These are phyloP conservation scores for Trametes punicea DNA, from an alignment of 768 basidiomycete species.

Conservation along the genomic window DNA sequence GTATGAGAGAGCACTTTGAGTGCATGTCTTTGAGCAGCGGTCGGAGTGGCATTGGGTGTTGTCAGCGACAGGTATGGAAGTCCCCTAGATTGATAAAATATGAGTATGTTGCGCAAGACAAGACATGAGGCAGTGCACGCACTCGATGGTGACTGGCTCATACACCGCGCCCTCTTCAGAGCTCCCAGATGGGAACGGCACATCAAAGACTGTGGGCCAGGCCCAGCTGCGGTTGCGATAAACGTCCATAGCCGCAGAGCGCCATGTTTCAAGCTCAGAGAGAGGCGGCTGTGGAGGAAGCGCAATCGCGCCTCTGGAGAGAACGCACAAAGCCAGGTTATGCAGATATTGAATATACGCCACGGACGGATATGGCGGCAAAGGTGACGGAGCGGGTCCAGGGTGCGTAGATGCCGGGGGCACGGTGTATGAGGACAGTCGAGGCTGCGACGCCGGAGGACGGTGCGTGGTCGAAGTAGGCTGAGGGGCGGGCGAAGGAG, in stretches of 20 bases:
- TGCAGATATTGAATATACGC: conserved; percentile 9
- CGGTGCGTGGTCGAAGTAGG: neutral
- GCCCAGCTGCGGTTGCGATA: conserved; percentile 36
- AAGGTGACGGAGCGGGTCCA: neutral
- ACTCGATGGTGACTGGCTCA: conserved; percentile 30
- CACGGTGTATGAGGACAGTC: neutral
- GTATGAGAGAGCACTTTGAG: conserved; percentile 60
- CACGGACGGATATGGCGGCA: conserved; percentile 3
- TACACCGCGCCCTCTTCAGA: conserved; percentile 34
- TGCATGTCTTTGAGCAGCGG: conserved; percentile 59
- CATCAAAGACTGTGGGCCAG: conserved; percentile 45
- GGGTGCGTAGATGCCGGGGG: neutral
- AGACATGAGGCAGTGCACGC: conserved; percentile 12
- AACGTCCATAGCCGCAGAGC: conserved; percentile 22
- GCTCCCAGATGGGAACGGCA: conserved; percentile 29
- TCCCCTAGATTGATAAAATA: conserved; percentile 34
- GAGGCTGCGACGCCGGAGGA: neutral
- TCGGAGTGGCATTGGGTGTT: conserved; percentile 46
- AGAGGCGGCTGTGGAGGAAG: conserved; percentile 1
- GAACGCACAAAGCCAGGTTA: conserved; percentile 1
- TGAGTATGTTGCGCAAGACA: neutral
- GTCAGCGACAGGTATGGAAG: conserved; percentile 52
- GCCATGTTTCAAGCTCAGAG: conserved; percentile 14
- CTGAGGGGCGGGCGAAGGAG: neutral
- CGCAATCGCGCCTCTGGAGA: conserved; percentile 1